phyloP scores from a whole-genome alignment of 1,284 basidiomycete species.

The Termitomyces sp. region DNA sequence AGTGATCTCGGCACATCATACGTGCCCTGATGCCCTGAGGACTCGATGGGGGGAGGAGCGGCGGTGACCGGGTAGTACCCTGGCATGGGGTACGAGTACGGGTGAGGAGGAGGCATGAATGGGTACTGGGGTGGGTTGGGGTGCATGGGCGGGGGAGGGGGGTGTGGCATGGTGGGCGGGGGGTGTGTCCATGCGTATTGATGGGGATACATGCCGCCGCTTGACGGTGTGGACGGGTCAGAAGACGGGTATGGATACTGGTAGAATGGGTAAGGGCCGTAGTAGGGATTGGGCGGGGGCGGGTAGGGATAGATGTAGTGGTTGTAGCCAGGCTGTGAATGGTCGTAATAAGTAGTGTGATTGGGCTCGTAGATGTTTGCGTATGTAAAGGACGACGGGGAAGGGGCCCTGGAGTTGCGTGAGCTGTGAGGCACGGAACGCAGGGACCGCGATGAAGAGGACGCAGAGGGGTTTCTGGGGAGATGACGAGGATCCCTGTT shows the following conservation, averaged over 20 bases:
- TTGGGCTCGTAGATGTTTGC: constrained; percentile 64
- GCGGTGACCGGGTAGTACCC: constrained; percentile 42
- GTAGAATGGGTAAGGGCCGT: constrained; percentile 31
- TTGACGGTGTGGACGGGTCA: constrained; percentile 30
- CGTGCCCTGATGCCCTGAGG: constrained; percentile 20
- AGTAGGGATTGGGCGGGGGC: constrained; percentile 27
- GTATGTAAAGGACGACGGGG: constrained; percentile 69
- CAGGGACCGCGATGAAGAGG: constrained; percentile 52
- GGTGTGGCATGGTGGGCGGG: constrained; percentile 20
- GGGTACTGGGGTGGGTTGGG: constrained; percentile 27
- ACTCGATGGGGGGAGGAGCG: constrained; percentile 35
- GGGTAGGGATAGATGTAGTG: constrained; percentile 34
- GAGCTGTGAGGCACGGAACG: constrained; percentile 44
- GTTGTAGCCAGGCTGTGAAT: constrained; percentile 37
- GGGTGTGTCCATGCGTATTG: constrained; percentile 38
- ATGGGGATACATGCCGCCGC: constrained; percentile 29
- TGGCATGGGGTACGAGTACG: constrained; percentile 40
- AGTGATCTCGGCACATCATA: constrained; percentile 26
- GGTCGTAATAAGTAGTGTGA: constrained; percentile 42
- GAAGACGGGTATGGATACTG: constrained; percentile 32
- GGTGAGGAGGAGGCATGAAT: constrained; percentile 33
- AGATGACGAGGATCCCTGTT: constrained; percentile 42
- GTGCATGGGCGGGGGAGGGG: constrained; percentile 21
- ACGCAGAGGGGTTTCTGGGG: constrained; percentile 38
- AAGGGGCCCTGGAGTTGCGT: constrained; percentile 66